Evolutionary conservation across 106 monocot genomes (phyloP), one percentile per base, ranked within the genome.

Genomic region (Ottelia alismoides): DNA sequence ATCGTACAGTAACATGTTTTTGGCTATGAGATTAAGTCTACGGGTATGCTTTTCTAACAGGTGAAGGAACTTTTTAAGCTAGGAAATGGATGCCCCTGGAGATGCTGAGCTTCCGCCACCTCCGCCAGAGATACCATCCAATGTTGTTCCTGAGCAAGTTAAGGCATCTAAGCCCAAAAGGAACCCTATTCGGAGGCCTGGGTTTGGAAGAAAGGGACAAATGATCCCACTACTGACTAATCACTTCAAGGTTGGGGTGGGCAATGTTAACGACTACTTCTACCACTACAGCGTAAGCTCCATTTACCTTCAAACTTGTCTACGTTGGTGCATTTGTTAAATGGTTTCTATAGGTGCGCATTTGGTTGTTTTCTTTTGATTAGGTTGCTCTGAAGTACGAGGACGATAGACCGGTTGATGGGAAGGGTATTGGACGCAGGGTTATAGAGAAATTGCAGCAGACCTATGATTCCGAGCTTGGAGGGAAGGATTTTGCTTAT

Each of bases 241-340:
- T 56, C 96, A 98, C 59, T 89, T 70, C 49, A 74, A 57, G 52
- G 88, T 88, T 51, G 52, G 74, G 28, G 54, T 85, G 0, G 27
- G 61, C 9, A 74, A 71, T 51, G 66, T 76, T 7, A 77, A 85
- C 20, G 72, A 79, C 25, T 55, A 68, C 44, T 98, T 98, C 45
- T 85, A 66, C 51, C 96, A 98, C 30, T 98, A 98, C 49, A 89
- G 82, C 64, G 96, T 98, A 76, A 50, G 70, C 18, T 1, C 29
- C 35, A 16, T 22, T 30, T 23, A 40, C 17, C 3, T 43, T 57
- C 0, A 16, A n/a, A 6, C 51, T 24, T 19, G 1, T 22, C 43
- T 20, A 23, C 21, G 22, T 51, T 31, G 18, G 17, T 9, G 7
- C n/a, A 18, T 20, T 26, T 1, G 14, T 4, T 9, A 31, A 4